Base-by-base conservation (phyloP, 2,329 filamentous ascomycete genomes). In the Phialocephala sp. region DNA sequence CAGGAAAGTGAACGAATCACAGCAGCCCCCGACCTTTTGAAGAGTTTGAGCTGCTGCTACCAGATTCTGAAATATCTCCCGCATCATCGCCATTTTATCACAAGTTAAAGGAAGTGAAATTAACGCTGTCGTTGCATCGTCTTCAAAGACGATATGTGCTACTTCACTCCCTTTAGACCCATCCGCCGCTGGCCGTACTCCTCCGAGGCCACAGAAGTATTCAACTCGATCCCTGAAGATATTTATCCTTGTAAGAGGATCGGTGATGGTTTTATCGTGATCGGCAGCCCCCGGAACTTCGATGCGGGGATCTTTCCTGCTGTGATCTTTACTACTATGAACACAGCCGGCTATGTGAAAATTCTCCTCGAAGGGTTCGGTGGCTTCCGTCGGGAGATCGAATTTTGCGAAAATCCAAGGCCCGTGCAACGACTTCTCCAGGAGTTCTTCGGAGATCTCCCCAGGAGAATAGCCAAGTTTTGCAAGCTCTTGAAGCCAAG, bases 381-480 rank as follows among this genome's bases (percentile, higher is more conserved):
- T 32, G 15, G 36, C 37, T 37, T 37, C 2, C 6, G 22, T 18
- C 27, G 39, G n/a, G 9, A 22, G 8, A 11, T 61, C 57, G 32
- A 45, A 45, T 24, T 39, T 6, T 32, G 27, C 27, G 27, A 32
- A 59, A 20, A 66, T 66, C 66, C 66, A 68, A 2, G 64, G 63
- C 2, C 56, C 27, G 39, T 64, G 57, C 9, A 60, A 43, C 9
- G 32, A 22, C 15, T 63, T 43, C 22, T 50, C 54, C 4, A 66
- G 8, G 11, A 68, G 45, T n/a, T 66, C 27, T 20, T 63, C 37
- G 1, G 66, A 59, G n/a, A 68, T 66, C 18, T 66, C 60, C 1
- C 50, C 32, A 4, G 18, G 27, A 18, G 9, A 36, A 37, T 63
- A 66, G 1, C 64, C 63, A 35, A 39, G 15, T 22, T 61, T 12